phyloP scores from a whole-genome alignment of 2,329 filamentous ascomycete species.

The Fusarium xylarioides region DNA sequence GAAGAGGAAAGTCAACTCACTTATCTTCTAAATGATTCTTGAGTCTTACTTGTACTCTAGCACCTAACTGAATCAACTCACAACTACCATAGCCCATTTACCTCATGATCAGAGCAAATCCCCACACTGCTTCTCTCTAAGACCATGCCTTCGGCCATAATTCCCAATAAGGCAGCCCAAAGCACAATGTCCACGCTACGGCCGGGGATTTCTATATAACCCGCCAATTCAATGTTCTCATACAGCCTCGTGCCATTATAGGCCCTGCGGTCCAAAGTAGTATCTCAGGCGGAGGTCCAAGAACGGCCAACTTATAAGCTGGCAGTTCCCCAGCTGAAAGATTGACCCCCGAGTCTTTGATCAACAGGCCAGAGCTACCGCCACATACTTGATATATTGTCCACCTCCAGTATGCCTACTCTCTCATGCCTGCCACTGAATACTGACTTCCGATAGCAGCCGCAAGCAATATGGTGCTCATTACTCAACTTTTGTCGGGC shows the following conservation, averaged over 20 bases:
- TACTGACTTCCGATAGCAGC: neutral
- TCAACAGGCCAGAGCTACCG: neutral
- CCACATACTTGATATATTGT: neutral
- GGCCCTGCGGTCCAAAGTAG: slow-evolving; percentile 21
- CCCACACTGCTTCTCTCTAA: slow-evolving; percentile 24
- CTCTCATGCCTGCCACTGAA: neutral
- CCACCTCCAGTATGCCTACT: neutral
- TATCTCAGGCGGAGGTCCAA: slow-evolving; percentile 2
- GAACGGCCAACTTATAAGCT: slow-evolving; percentile 18
- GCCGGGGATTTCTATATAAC: slow-evolving; percentile 24
- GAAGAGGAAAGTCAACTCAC: neutral
- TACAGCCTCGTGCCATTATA: slow-evolving; percentile 21
- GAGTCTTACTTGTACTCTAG: neutral
- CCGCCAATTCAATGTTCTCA: slow-evolving; percentile 39
- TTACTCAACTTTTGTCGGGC: slow-evolving; percentile 33
- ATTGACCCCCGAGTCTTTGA: neutral
- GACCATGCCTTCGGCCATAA: slow-evolving; percentile 28
- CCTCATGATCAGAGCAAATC: slow-evolving; percentile 12
- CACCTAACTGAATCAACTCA: neutral
- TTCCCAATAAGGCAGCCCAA: slow-evolving; percentile 35
- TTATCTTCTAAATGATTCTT: neutral
- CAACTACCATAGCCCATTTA: neutral
- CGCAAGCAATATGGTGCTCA: slow-evolving; percentile 28
- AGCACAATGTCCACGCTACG: slow-evolving; percentile 11
- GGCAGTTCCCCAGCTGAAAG: neutral